Conservation (phyloP, 2,329 filamentous ascomycete genomes). For the Zelopaecilomyces penicillatus region DNA sequence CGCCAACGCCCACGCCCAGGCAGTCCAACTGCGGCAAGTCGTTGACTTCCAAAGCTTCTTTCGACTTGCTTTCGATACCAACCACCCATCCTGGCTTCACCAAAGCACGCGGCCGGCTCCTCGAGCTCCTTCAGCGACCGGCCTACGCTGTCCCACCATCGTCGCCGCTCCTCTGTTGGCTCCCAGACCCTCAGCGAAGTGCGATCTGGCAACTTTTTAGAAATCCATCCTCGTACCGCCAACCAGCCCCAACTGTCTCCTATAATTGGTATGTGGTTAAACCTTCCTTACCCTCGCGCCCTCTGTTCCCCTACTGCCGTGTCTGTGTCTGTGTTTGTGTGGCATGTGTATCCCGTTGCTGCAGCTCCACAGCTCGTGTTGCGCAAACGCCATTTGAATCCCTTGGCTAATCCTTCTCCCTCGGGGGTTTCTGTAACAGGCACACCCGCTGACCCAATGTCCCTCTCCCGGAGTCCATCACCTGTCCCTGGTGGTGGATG, state of each 20-base stretch:
- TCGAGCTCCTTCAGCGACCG: constrained; percentile 46
- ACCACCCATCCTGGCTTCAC: constrained; percentile 41
- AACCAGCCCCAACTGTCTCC: constrained; percentile 36
- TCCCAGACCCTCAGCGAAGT: constrained; percentile 21
- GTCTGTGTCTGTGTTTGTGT: not conserved
- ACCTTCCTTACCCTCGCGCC: not conserved
- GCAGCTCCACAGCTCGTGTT: constrained; percentile 7
- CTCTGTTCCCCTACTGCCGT: constrained; percentile 9
- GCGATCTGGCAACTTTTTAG: constrained; percentile 22
- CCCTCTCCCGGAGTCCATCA: constrained; percentile 78
- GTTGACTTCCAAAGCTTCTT: constrained; percentile 6
- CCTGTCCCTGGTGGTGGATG: constrained; percentile 79
- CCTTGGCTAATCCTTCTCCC: constrained; percentile 19
- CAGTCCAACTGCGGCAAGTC: constrained; percentile 7
- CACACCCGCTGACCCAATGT: constrained; percentile 59
- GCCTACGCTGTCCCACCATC: constrained; percentile 39
- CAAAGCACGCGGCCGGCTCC: constrained; percentile 41
- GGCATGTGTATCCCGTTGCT: too few species aligned
- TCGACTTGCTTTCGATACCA: constrained; percentile 11
- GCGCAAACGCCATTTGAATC: constrained; percentile 7
- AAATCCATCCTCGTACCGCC: constrained; percentile 21
- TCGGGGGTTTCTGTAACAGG: constrained; percentile 28
- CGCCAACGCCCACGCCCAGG: constrained; percentile 2
- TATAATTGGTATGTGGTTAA: constrained; percentile 43
- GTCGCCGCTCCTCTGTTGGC: constrained; percentile 40